Conservation (phyloP, 2,329 filamentous ascomycete species). For the Cercospora brassicicola region DNA sequence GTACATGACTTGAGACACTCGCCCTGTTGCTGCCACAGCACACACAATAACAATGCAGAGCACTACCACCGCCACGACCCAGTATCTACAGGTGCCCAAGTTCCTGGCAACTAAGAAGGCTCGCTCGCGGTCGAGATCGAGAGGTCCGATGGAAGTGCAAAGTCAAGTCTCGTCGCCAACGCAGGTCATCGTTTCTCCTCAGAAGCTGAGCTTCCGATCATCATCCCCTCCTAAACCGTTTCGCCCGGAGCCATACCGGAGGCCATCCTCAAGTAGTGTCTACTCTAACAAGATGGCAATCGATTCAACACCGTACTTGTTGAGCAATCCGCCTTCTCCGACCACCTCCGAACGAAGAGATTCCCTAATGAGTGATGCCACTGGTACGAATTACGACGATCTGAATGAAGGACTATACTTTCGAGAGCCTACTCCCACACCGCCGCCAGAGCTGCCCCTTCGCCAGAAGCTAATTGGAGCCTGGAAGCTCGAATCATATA, state of each 20-base stretch:
- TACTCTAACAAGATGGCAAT: slow-evolving; percentile 21
- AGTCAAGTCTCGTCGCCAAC: slow-evolving; percentile 28
- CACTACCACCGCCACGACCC: slow-evolving; percentile 27
- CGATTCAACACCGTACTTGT: slow-evolving; percentile 21
- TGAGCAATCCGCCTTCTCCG: slow-evolving; percentile 18
- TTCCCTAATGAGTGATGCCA: slow-evolving; percentile 19
- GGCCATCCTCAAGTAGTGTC: slow-evolving; percentile 8
- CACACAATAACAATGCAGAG: slow-evolving; percentile 23
- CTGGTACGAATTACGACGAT: slow-evolving; percentile 37
- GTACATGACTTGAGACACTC: slow-evolving; percentile 3
- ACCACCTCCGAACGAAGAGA: slow-evolving; percentile 16
- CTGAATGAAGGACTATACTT: slow-evolving; percentile 39
- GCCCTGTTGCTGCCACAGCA: slow-evolving; percentile 18
- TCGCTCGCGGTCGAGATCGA: slow-evolving; percentile 37
- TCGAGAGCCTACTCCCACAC: slow-evolving; percentile 32
- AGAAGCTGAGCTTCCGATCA: slow-evolving; percentile 30
- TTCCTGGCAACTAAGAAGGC: slow-evolving; percentile 36
- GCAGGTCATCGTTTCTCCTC: slow-evolving; percentile 29
- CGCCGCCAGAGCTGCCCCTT: slow-evolving; percentile 34
- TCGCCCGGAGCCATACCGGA: slow-evolving; percentile 25
- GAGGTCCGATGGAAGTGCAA: slow-evolving; percentile 28
- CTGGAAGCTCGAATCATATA: slow-evolving; percentile 43
- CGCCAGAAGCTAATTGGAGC: slow-evolving; percentile 40
- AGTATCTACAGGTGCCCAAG: slow-evolving; percentile 43
- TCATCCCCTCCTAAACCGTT: slow-evolving; percentile 23